These are phyloP conservation scores for Styphnolobium japonicum DNA, from an alignment of 306 rosid species.

Conservation along the genomic window DNA sequence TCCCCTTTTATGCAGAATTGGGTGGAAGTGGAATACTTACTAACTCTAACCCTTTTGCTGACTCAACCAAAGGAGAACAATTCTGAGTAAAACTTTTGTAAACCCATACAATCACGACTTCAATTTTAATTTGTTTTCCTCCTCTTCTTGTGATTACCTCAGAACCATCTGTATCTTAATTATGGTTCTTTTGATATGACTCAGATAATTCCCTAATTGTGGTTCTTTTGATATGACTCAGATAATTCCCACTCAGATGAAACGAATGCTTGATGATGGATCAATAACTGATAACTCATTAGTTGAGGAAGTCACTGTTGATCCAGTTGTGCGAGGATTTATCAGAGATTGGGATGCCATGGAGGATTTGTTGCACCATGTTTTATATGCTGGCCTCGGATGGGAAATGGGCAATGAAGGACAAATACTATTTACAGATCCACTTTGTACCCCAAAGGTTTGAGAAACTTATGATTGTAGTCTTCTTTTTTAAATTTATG, in stretches of 20 bases:
- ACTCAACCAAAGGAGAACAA: neutral
- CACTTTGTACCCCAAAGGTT: slow-evolving; percentile 95
- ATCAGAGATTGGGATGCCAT: slow-evolving; percentile 95
- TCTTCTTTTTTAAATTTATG: neutral
- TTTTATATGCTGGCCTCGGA: slow-evolving; percentile 87
- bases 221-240: slow-evolving; percentile 17
- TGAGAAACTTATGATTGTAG: neutral
- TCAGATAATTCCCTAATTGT: neutral
- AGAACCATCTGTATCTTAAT: neutral
- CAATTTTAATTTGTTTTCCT: neutral
- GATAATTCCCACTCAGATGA: slow-evolving; percentile 93
- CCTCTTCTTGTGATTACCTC: neutral
- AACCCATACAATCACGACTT: neutral
- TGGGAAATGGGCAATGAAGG: slow-evolving; percentile 99
- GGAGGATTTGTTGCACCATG: slow-evolving; percentile 91
- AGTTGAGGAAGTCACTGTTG: slow-evolving; percentile 51
- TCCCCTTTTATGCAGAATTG: neutral
- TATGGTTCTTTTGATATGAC: no score
- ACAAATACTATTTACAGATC: slow-evolving; percentile 87
- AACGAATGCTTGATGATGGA: slow-evolving; percentile 66
- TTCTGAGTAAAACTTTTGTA: neutral
- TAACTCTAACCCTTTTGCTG: neutral
- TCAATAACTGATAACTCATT: slow-evolving; percentile 42
- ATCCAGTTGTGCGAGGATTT: slow-evolving; percentile 75
- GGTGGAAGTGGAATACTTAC: neutral